Evolutionary conservation across 2,329 filamentous ascomycete species (phyloP), one percentile per base, ranked within the genome.

Genomic region (Trichophyton mentagrophytes): DNA sequence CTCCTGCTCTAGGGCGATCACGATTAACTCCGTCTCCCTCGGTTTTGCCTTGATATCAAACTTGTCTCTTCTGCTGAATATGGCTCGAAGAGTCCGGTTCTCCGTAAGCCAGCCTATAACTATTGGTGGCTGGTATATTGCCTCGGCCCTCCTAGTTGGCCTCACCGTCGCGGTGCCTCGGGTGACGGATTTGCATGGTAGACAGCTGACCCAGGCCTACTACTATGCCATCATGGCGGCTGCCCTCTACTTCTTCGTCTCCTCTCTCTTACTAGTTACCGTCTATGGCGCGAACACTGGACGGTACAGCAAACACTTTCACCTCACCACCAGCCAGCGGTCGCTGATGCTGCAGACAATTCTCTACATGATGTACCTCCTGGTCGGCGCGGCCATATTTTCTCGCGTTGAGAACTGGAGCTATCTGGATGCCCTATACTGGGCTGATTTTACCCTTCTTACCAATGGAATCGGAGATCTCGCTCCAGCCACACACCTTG

Each of bases 201-300:
- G 79, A 64, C 76, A 79, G 0, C 69, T 84, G 25, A 79, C 79
- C 0, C 79, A 82, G 65, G 80, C 80, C 5, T 84, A 79, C 67
- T 85, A 84, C 67, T 85, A 84, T 64, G 82, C 76, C 1, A 78
- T 82, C 59, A 81, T 82, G 60, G 82, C 82, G 3, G 80, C 82
- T 2, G 76, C 68, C 0, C 67, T 84, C 2, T 85, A 85, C 66
- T 80, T 81, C 61, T 73, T 83, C 59, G 78, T 85, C 44, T 76
- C 80, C 0, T 74, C 74, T 1, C 68, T 84, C 7, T 79, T 84
- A 77, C 72, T 78, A 33, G 65, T 82, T 7, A 85, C 82, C 0
- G 79, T 82, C 0, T 77, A 77, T 60, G 82, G 82, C 4, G 82
- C 82, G 3, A 77, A 74, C 61, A 76, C 70, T 60, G 77, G 77